phyloP scores from a whole-genome alignment of 805 yeast genomes.

The Yarrowia sp. region DNA sequence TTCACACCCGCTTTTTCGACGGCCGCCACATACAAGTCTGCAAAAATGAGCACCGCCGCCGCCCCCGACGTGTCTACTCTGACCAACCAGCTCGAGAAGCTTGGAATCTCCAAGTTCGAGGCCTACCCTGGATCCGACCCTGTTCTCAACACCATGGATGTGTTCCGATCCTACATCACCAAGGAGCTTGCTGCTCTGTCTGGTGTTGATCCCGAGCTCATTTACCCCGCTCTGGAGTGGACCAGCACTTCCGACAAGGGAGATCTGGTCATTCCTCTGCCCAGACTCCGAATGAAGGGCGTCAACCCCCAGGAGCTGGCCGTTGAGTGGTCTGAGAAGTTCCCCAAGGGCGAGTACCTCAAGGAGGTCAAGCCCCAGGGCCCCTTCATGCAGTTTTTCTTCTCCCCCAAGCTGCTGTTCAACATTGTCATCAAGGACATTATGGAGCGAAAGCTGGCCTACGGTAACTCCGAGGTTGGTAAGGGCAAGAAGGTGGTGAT shows the following conservation, averaged over 20 bases:
- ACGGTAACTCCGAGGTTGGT: slow-evolving; percentile 80
- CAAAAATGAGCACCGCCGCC: slow-evolving; percentile 30
- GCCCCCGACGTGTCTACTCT: slow-evolving; percentile 19
- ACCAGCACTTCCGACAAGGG: slow-evolving; percentile 88
- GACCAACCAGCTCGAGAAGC: slow-evolving; percentile 37
- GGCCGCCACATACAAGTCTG: neutral
- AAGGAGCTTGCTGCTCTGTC: slow-evolving; percentile 75
- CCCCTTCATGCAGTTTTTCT: slow-evolving; percentile 88
- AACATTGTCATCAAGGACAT: slow-evolving; percentile 74
- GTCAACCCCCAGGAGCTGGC: slow-evolving; percentile 82
- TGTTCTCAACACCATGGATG: slow-evolving; percentile 79
- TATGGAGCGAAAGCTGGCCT: slow-evolving; percentile 62
- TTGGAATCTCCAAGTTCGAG: slow-evolving; percentile 40
- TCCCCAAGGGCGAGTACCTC: slow-evolving; percentile 75
- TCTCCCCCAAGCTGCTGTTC: slow-evolving; percentile 69
- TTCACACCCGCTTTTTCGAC: neutral
- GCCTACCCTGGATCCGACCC: slow-evolving; percentile 67
- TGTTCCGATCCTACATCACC: slow-evolving; percentile 88
- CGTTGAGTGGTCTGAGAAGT: slow-evolving; percentile 75
- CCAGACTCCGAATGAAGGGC: slow-evolving; percentile 83
- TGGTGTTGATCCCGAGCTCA: slow-evolving; percentile 70
- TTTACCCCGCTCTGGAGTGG: slow-evolving; percentile 87
- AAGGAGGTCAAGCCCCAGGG: slow-evolving; percentile 81
- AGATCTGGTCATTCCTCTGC: slow-evolving; percentile 89
- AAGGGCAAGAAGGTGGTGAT: slow-evolving; percentile 71